Evolutionary conservation across 163 green algal species (phyloP).

Genomic region (Chlamydomonas reinhardtii): DNA sequence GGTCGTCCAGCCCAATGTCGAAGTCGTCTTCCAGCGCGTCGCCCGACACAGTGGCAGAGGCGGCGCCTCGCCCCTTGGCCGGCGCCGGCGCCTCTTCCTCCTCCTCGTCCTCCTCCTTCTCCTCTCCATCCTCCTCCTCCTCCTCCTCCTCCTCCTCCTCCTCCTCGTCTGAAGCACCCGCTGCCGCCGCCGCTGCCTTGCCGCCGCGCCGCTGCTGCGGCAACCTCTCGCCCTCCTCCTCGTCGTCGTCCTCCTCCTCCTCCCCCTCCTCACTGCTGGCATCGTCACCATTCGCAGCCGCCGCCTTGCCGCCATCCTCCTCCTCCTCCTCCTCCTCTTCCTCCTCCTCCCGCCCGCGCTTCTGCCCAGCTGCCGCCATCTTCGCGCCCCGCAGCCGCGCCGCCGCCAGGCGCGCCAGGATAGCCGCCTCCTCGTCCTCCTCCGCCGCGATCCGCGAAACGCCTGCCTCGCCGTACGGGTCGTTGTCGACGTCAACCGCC

Average conservation of each 20-base stretch:
- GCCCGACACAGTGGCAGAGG: background rate
- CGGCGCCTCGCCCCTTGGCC: no score
- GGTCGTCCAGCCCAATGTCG: background rate
- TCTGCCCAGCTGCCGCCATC: no score
- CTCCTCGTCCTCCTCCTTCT: slow-evolving; percentile 24
- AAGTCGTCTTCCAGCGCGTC: slow-evolving; percentile 50
- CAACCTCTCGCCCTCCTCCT: no score
- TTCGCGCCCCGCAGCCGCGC: background rate
- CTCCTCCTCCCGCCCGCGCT: background rate
- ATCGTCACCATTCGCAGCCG: background rate
- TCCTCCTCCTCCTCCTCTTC: background rate
- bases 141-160: background rate
- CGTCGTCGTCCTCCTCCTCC: background rate
- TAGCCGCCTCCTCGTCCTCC: slow-evolving; percentile 37
- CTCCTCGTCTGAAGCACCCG: background rate
- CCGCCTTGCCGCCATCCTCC: background rate
- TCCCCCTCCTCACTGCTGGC: background rate
- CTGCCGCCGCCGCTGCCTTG: background rate
- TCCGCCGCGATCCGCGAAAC: background rate
- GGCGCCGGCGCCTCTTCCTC: background rate
- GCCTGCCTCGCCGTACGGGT: background rate
- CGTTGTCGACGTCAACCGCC: no score
- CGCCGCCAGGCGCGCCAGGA: slow-evolving; percentile 7
- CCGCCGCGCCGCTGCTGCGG: background rate
- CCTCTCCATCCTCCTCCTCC: background rate